Conservation (phyloP, 2,329 filamentous ascomycete species). For the Ophiostoma triangulosporum region DNA sequence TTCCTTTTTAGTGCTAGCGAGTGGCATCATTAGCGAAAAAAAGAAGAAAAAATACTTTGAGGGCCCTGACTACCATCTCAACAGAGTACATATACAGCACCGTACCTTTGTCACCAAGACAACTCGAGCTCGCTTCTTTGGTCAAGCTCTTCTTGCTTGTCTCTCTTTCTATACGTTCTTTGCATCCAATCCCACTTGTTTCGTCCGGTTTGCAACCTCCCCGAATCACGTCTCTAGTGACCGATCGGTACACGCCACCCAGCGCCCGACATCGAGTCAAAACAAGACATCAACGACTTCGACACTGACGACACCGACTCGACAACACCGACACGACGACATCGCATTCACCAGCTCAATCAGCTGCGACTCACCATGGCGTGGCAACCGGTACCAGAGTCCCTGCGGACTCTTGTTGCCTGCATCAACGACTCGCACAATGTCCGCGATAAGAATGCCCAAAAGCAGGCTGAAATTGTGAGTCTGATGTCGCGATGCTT, state of each 20-base stretch:
- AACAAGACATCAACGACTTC: not conserved
- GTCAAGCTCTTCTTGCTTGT: not conserved
- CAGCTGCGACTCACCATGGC: constrained; percentile 52
- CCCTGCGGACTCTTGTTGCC: constrained; percentile 74
- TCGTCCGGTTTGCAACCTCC: not conserved
- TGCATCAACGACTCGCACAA: constrained; percentile 89
- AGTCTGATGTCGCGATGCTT: constrained; percentile 24
- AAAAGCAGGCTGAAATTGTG: constrained; percentile 83
- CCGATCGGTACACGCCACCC: not conserved
- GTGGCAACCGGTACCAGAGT: constrained; percentile 85
- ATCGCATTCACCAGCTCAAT: not conserved
- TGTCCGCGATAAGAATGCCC: constrained; percentile 61
- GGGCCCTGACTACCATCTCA: not conserved
- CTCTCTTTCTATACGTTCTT: not conserved
- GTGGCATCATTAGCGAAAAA: not conserved
- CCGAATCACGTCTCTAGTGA: not conserved
- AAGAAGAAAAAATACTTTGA: not conserved
- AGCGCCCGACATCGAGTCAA: not conserved
- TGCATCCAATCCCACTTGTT: not conserved
- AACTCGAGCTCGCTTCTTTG: not conserved
- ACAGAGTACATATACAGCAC: not conserved
- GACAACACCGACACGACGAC: not conserved
- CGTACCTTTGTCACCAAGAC: not conserved
- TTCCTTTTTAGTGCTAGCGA: not conserved
- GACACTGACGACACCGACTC: not conserved